Base-by-base conservation (phyloP, 2,329 filamentous ascomycete species). In the Penicillium sp. region DNA sequence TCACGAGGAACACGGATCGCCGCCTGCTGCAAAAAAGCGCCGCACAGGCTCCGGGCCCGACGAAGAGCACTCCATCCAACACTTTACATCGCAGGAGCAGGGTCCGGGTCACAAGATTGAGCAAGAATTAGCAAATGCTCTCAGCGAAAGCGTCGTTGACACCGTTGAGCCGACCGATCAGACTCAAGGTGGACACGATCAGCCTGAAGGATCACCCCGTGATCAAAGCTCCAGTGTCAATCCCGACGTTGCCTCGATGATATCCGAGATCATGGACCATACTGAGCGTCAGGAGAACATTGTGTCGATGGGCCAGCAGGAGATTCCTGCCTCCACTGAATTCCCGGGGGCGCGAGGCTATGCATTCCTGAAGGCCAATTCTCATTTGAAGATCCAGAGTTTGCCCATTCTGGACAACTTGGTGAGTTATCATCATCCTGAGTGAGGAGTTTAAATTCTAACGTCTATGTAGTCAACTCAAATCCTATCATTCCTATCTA, bases 341-440 rank as follows among this genome's bases (percentile, higher is more conserved):
- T 64, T 66, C 39, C 51, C 61, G 1, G 61, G 66, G 23, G 60
- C 65, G 9, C 67, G 67, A 47, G 66, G 61, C 13, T 59, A 70
- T 52, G 66, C 66, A 13, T 72, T 71, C 51, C 61, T 72, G 25
- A 74, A 73, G 51, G 70, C 72, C 37, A 73, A 71, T 48, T 70
- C 70, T 6, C 69, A 72, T 37, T 61, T 82, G 54, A 80, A 80
- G 59, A 75, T 81, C 18, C 77, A 83, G 55, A 83, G 80, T 62
- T 64, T 85, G 28, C 77, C 81, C 8, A 80, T 83, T 28, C 67
- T 85, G 20, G 81, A 84, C 52, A 83, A 81, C 54, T 62, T 84
- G 61, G 80, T 83, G 69, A 59, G 76, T 49, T 31, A 6, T 31
- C 24, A 27, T 27, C 2, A 10, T 9, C 3, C 15, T 7, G 6